Base-by-base conservation (phyloP, 2,329 filamentous ascomycete genomes). In the Diaporthe helianthi region DNA sequence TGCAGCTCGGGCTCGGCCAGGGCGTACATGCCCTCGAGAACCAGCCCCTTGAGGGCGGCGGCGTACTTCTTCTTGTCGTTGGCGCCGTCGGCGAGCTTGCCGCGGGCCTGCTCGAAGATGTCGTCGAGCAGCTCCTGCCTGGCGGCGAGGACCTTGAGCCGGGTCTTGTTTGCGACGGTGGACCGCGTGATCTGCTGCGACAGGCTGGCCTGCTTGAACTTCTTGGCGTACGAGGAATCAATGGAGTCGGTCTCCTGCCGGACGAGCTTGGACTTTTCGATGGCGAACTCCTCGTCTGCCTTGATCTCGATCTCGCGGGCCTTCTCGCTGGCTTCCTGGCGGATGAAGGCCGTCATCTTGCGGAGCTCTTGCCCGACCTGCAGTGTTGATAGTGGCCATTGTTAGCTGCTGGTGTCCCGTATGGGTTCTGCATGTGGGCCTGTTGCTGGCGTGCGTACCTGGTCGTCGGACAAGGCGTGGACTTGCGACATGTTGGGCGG, bases 311-410 rank as follows among this genome's bases (percentile, higher is more conserved):
- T 98, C 83, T 99, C 96, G 80, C 92, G 92, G 77, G 94, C 94
- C 84, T 99, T 99, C 81, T 99, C 96, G 78, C 92, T 89, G 70
- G 96, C 96, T 85, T 99, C 96, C 85, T 98, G 96, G 82, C 94
- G 93, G 90, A 99, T 99, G 89, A 99, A 99, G 80, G 94, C 95
- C 71, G 96, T 98, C 96, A 99, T 99, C 89, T 99, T 99, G 87
- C 93, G 94, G 83, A 99, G 93, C 90, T 99, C 96, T 84, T 93
- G 91, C 84, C 93, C 91, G 87, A 99, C 96, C 94, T 98, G 80
- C 33, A 53, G 67, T 73, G 68, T 67, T 64, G 71, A 71, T 31
- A n/a, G 10, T 33, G 46, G 17, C 49, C 66, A 61, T 69, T 41
- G 60, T 71, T 58, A 69, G 69, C 60, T 70, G 6, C 41, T 13